These are phyloP conservation scores for Purpureocillium lavendulum DNA, from an alignment of 2,329 filamentous ascomycete genomes.

Conservation along the genomic window DNA sequence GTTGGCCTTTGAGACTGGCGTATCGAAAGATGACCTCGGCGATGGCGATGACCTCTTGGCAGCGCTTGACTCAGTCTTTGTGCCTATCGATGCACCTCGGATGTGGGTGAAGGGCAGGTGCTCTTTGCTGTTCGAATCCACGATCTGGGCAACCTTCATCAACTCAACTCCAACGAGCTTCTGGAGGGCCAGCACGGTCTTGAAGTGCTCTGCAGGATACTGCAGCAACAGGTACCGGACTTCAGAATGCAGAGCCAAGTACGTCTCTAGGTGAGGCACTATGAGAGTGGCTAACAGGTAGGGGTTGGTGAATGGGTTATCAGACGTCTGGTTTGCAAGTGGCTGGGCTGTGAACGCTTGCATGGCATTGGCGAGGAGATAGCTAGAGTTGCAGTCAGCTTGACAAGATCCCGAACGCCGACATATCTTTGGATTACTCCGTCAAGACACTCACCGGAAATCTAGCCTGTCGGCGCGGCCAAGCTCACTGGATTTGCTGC, in stretches of 20 bases:
- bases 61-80: conserved; percentile 13
- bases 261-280: conserved; percentile 52
- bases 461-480: conserved; percentile 50
- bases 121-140: conserved; percentile 33
- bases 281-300: conserved; percentile 48
- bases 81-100: conserved; percentile 23
- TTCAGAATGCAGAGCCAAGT: conserved; percentile 42
- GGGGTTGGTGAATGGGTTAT: conserved; percentile 46
- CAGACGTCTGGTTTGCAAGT: conserved; percentile 37
- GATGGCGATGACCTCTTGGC: conserved; percentile 12
- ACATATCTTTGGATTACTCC: too few relatives aligned
- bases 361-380: conserved; percentile 52
- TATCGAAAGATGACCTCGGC: conserved; percentile 17
- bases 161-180: conserved; percentile 46
- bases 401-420: not conserved
- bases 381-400: conserved; percentile 28
- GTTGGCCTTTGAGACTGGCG: conserved; percentile 42
- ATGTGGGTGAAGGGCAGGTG: conserved; percentile 29
- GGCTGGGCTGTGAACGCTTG: conserved; percentile 46
- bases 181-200: conserved; percentile 49
- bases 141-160: conserved; percentile 50
- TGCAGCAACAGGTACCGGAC: conserved; percentile 51
- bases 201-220: conserved; percentile 47
- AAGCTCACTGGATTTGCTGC: conserved; percentile 37
- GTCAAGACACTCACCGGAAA: conserved; percentile 37